These are phyloP conservation scores for Tylopilus subfusipes DNA, from an alignment of 768 basidiomycete genomes.

Conservation along the genomic window DNA sequence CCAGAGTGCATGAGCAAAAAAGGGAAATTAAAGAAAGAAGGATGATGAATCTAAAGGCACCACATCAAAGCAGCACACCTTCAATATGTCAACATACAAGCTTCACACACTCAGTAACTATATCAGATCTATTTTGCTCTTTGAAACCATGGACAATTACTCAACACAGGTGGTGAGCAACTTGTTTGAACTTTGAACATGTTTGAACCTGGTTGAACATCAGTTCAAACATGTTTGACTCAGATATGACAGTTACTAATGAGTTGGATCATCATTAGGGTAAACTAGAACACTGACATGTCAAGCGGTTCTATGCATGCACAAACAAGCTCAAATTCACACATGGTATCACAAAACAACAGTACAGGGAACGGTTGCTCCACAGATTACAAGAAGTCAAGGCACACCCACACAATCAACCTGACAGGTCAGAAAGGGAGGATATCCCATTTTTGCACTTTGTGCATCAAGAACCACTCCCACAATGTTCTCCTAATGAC, in stretches of 20 bases:
- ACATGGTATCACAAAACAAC: conserved; percentile 29
- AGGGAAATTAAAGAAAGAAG: too few species aligned
- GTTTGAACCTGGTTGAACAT: too few species aligned
- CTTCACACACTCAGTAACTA: conserved; percentile 19
- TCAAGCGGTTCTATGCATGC: conserved; percentile 36
- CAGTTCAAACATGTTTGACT: too few species aligned
- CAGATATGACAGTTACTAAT: too few species aligned
- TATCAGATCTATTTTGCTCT: conserved; percentile 7
- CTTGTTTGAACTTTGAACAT: too few species aligned
- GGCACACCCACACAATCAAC: background rate
- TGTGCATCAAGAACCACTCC: conserved; percentile 7
- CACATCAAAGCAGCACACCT: background rate
- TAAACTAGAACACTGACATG: conserved; percentile 34
- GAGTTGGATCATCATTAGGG: conserved; percentile 4
- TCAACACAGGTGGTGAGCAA: conserved; percentile 35
- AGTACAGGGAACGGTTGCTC: conserved; percentile 13
- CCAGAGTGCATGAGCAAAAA: background rate
- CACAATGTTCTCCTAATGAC: background rate
- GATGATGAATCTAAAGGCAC: background rate
- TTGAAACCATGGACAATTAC: conserved; percentile 29
- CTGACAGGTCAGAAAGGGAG: background rate
- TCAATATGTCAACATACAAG: conserved; percentile 21
- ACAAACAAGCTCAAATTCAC: conserved; percentile 36
- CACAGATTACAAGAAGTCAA: background rate
- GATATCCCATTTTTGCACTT: background rate